Base-by-base conservation (phyloP, 2,329 filamentous ascomycete genomes). In the Nemania sp. region DNA sequence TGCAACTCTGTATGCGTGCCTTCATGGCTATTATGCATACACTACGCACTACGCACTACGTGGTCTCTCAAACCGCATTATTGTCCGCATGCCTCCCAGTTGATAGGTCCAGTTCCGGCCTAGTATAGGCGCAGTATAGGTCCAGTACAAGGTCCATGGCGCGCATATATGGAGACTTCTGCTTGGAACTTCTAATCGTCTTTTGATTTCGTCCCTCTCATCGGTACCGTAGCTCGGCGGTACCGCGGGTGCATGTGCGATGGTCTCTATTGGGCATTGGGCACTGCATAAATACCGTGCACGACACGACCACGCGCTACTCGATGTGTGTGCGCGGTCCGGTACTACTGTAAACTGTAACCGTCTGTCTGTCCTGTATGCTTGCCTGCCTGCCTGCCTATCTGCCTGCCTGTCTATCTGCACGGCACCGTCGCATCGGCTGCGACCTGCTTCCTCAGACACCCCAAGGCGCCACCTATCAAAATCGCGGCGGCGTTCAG, bases 241-340 rank as follows among this genome's bases (percentile, higher is more conserved):
- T 27, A 62, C 41, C 38, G 49, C 51, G 59, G 27, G 29, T 66
- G 54, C 29, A 32, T 60, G 22, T 47, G 51, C 57, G 49, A 22
- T 38, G 35, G 52, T 47, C 32, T 29, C 47, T 47, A 58, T 58
- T 27, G 35, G 52, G n/a, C 32, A 29, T 18, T 59, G n/a, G n/a
- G n/a, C n/a, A n/a, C n/a, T 35, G 59, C 68, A 69, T 70, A 66
- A 69, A 70, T 61, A 68, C 68, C 62, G 59, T 70, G 66, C 68
- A 68, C 56, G 11, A n/a, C 45, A 59, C 55, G 18, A 45, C n/a
- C 41, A 45, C 41, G n/a, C 41, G 41, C 41, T 45, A 45, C 32
- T 35, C 32, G 41, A 45, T 45, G 41, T 45, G 41, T 20, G 41
- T 45, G 15, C 18, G 41, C 41, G 41, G 41, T 49, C 13, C 20